Evolutionary conservation across 257 asterid species (phyloP), one percentile per base, ranked within the genome.

Genomic region (Fraxinus pennsylvanica): DNA sequence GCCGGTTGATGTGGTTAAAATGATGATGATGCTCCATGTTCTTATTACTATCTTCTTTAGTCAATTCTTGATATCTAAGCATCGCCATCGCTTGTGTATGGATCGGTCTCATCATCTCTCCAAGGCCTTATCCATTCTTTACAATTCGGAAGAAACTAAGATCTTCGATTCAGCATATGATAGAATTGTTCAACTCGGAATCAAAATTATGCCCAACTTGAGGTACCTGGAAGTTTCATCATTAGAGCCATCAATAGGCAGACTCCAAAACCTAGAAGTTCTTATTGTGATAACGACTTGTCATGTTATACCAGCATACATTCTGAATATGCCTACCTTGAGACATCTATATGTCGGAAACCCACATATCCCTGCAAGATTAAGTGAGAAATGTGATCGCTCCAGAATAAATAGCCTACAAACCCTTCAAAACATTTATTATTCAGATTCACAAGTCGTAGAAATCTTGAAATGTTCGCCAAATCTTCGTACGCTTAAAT

Each of bases 341-440:
- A 47, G 59, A 47, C 59, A 47, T 47, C 59, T 47, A 15, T 7
- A 0, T 2, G n/a, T 47, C 5, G n/a, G 6, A 47, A 0, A 14
- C 5, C 6, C 0, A 12, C 0, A 0, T 15, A 0, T 0, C 27
- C 5, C 1, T 27, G 1, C n/a, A 47, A 2, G 6, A 14, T 47
- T 47, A 19, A 47, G n/a, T 14, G 5, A 2, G 59, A 3, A 14
- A 1, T 47, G 59, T 47, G 59, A 47, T 15, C 15, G 2, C 59
- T 47, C 59, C n/a, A 3, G 2, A 47, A 47, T 47, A 47, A 47
- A 47, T 47, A 47, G 19, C 59, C 59, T 47, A 14, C 19, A 47
- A 47, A 47, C 59, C 19, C 19, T 47, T 47, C 0, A 3, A 14
- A 4, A 14, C 6, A 19, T 47, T 47, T 0, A 47, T 9, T 1